A percentile compares a stretch with the other conserved stretches of the same genome.
Conservation (phyloP, 1,284 basidiomycete species). For the Ustilago tritici region DNA sequence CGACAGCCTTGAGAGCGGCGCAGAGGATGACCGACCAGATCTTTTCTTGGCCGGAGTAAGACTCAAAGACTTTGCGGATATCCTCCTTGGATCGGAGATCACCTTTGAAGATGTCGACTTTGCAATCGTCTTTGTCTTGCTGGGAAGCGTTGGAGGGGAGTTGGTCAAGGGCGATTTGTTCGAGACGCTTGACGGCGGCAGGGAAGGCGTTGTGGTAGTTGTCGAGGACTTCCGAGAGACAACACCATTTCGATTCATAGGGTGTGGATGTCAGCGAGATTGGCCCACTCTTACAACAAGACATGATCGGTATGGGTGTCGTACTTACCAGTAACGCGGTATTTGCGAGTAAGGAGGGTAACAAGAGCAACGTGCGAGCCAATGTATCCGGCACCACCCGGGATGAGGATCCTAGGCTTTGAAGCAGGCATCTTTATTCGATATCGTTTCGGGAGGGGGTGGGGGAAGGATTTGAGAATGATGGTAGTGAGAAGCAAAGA, state of each 20-base stretch:
- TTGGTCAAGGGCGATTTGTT: slow-evolving; percentile 79
- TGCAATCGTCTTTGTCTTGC: slow-evolving; percentile 77
- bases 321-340: slow-evolving; percentile 76
- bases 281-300: no score
- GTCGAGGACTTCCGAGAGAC: slow-evolving; percentile 56
- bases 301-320: background rate
- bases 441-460: slow-evolving; percentile 7
- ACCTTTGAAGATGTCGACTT: slow-evolving; percentile 76
- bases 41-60: slow-evolving; percentile 59
- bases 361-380: slow-evolving; percentile 91
- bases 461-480: slow-evolving; percentile 3
- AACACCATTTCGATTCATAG: no score
- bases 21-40: slow-evolving; percentile 98
- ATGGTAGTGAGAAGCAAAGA: slow-evolving; percentile 1
- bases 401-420: slow-evolving; percentile 67
- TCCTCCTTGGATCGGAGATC: slow-evolving; percentile 62
- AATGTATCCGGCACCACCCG: slow-evolving; percentile 71
- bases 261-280: no score
- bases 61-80: slow-evolving; percentile 58
- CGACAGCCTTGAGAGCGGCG: slow-evolving; percentile 97
- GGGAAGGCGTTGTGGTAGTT: slow-evolving; percentile 87
- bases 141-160: slow-evolving; percentile 77
- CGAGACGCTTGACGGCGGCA: slow-evolving; percentile 78
- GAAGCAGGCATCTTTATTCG: slow-evolving; percentile 35
- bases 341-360: slow-evolving; percentile 85